Evolutionary conservation across 2,329 filamentous ascomycete genomes (phyloP).

Genomic region (Phialophora macrospora): DNA sequence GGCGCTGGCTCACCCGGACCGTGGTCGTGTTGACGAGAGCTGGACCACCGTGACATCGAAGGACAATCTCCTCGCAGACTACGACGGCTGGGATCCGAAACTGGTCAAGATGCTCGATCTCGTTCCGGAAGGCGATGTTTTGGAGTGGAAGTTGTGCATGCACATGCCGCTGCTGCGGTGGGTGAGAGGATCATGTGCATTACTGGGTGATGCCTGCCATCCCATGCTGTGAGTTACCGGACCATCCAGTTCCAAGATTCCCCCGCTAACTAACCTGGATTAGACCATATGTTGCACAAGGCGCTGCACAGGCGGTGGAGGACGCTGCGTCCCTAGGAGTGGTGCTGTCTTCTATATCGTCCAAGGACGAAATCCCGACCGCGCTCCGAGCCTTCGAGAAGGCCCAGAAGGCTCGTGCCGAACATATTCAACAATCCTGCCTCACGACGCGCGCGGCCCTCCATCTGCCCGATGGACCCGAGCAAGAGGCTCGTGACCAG

Average conservation of each 20-base stretch:
- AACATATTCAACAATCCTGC: constrained; percentile 53
- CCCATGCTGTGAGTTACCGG: constrained; percentile 45
- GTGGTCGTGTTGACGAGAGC: constrained; percentile 64
- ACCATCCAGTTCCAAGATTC: background rate
- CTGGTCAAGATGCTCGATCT: constrained; percentile 64
- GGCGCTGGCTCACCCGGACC: constrained; percentile 65
- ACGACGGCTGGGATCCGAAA: constrained; percentile 64
- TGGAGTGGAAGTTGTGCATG: constrained; percentile 68
- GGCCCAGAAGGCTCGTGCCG: constrained; percentile 35
- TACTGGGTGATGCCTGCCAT: constrained; percentile 53
- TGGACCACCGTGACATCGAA: constrained; percentile 69
- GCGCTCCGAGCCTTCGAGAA: constrained; percentile 54
- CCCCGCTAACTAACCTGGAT: background rate
- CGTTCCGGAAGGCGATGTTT: constrained; percentile 66
- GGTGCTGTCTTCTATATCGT: constrained; percentile 38
- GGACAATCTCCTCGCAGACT: constrained; percentile 64
- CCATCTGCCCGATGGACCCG: constrained; percentile 42
- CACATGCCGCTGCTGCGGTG: constrained; percentile 67
- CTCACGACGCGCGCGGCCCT: constrained; percentile 42
- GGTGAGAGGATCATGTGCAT: constrained; percentile 51
- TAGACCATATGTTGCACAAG: constrained; percentile 50
- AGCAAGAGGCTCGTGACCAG: constrained; percentile 44
- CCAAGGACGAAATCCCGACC: constrained; percentile 51
- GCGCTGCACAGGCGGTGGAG: constrained; percentile 53
- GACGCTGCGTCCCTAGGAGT: constrained; percentile 49